phyloP scores from a whole-genome alignment of 352 stramenopile genomes.

The Pythium rishiriense region DNA sequence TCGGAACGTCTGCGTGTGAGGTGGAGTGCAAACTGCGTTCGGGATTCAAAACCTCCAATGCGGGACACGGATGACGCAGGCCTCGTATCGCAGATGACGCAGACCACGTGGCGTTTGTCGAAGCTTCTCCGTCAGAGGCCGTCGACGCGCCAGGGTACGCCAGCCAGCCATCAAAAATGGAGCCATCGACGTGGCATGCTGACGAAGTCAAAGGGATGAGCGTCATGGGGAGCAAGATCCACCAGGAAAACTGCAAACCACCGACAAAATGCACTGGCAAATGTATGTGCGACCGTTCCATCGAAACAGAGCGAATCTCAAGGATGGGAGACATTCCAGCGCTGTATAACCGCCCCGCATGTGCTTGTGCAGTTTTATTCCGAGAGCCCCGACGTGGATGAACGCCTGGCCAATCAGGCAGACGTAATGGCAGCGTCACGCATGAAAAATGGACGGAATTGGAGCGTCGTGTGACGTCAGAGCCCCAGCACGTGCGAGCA shows the following conservation, averaged over 20 bases:
- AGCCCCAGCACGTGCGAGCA: not conserved
- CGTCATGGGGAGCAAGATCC: not conserved
- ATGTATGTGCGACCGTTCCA: not conserved
- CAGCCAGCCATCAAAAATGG: constrained; percentile 12
- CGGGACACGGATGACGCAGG: constrained; percentile 25
- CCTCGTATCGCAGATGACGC: constrained; percentile 23
- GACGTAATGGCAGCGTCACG: not conserved
- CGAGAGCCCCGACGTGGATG: not conserved
- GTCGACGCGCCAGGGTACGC: constrained; percentile 10
- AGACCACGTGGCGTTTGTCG: constrained; percentile 14
- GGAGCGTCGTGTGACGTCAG: constrained; percentile 8
- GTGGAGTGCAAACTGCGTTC: constrained; percentile 1
- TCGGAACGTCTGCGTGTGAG: not conserved
- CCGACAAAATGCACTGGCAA: not conserved
- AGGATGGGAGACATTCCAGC: not conserved
- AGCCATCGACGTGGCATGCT: constrained; percentile 18
- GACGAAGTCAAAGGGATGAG: not conserved
- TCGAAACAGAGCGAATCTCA: constrained; percentile 11
- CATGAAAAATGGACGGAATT: not conserved
- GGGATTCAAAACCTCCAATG: constrained; percentile 7
- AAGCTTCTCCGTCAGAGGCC: constrained; percentile 14
- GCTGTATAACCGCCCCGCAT: constrained; percentile 5
- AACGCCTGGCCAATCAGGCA: constrained; percentile 2
- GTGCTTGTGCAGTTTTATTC: not conserved
- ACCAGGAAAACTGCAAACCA: not conserved